phyloP scores from a whole-genome alignment of 2,329 filamentous ascomycete species.

The Ophiostoma perfectum region DNA sequence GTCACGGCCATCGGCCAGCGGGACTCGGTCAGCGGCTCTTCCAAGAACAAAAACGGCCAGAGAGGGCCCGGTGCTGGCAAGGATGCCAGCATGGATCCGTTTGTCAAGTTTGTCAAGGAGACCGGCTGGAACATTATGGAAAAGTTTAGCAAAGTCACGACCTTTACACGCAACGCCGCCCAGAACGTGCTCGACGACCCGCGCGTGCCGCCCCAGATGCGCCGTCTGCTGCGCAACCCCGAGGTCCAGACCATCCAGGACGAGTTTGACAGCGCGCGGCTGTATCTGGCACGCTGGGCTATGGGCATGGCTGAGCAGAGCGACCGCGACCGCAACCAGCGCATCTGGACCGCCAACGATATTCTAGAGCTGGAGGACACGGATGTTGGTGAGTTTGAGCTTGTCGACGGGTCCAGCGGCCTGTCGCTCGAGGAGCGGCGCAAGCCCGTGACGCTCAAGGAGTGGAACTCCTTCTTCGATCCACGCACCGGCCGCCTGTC shows the following conservation, averaged over 20 bases:
- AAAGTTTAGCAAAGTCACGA: constrained; percentile 95
- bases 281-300: constrained; percentile 94
- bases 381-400: constrained; percentile 91
- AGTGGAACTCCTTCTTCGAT: constrained; percentile 93
- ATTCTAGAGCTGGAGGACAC: constrained; percentile 92
- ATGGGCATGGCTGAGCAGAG: constrained; percentile 99
- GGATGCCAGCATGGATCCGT: constrained; percentile 82
- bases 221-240: constrained; percentile 77
- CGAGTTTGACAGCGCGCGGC: constrained; percentile 91
- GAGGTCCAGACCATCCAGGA: constrained; percentile 94
- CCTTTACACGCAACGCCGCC: constrained; percentile 85
- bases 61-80: neutral
- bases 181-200: constrained; percentile 90
- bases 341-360: constrained; percentile 90
- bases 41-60: constrained; percentile 27
- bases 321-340: constrained; percentile 75
- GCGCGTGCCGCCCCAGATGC: constrained; percentile 81
- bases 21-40: constrained; percentile 33
- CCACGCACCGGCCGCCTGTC: constrained; percentile 64
- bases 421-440: constrained; percentile 71
- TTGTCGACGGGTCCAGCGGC: constrained; percentile 68
- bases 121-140: constrained; percentile 95
- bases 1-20: constrained; percentile 41
- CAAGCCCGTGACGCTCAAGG: constrained; percentile 69
- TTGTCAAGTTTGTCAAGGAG: constrained; percentile 90